Base-by-base conservation (phyloP, 1,284 basidiomycete species). In the Salmacisia buchloeana region DNA sequence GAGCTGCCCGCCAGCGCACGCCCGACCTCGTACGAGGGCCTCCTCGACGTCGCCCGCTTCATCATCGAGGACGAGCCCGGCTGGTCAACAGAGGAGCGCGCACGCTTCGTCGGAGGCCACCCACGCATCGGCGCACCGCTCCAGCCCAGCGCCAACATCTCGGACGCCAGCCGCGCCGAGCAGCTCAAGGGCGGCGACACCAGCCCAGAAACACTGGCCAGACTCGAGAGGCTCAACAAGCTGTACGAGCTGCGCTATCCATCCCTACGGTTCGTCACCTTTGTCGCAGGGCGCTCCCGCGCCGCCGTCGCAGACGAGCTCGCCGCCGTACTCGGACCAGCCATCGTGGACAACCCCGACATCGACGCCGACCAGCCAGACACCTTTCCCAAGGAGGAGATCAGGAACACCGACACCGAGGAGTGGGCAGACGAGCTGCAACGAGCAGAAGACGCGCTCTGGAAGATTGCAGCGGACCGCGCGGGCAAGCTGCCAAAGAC, bases 211-310 rank as follows among this genome's bases (percentile, higher is more conserved):
- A 72, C 71, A 2, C 46, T 73, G 13, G 64, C 68, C 65, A 69
- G 63, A n/a, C 66, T 75, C 1, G 70, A 69, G 13, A 60, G 45
- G 35, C 66, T 78, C 46, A 78, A 78, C 54, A 63, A 66, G 18
- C 63, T 73, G 43, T 80, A 79, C 46, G 77, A 80, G 38, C 63
- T 62, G 2, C 64, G 67, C 12, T 80, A 65, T 58, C 78, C 77
- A 2, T 68, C 70, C 9, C 68, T 80, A 12, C 69, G 70, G 13
- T 80, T 74, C 59, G 74, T 80, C 18, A 77, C 78, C 3, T 75
- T 69, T 34, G 76, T 73, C 21, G 74, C 71, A 9, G 74, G 70
- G n/a, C 66, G 71, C 21, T 66, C 72, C 89, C 23, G 91, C 91
- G 58, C 80, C 38, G 65, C 63, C 1, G 66, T 73, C 3, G 65